Base-by-base conservation (phyloP, 495 filamentous ascomycete genomes). In the Tricharina praecox region DNA sequence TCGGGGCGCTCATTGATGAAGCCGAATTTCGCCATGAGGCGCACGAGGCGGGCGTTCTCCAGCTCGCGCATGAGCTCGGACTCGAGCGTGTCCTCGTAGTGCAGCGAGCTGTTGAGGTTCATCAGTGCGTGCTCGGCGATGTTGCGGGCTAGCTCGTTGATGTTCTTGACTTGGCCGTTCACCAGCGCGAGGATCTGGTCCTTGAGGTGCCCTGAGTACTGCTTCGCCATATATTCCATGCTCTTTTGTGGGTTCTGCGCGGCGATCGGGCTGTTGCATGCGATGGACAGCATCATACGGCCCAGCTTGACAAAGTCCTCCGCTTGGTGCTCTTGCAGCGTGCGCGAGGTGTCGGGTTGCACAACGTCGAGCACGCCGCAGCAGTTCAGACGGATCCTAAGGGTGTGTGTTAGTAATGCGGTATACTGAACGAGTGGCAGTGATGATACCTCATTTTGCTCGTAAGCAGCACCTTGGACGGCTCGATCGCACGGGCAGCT, bases 241-340 rank as follows among this genome's bases (percentile, higher is more conserved):
- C 68, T 23, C 60, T 74, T 70, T 47, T 69, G 62, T 57, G 67
- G 62, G 64, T 77, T 70, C 49, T 76, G 65, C 64, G 70, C 62
- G 53, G 76, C 58, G 49, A 55, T 4, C 21, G 45, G 45, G 37
- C 47, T 49, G 40, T 60, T 45, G 54, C 50, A 59, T 21, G 81
- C 85, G 47, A 97, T 65, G 42, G 75, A 73, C 15, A 96, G 68
- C 23, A 96, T 78, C 25, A 95, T 67, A 37, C 77, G 77, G 28
- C 92, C 92, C 37, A 96, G 81, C 44, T 81, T 78, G 49, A 77
- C 65, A n/a, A 97, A 72, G 61, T 97, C 90, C 50, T 87, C 81
- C 42, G 79, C 75, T 55, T 97, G 90, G 2, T 87, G 70, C 23
- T 96, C 85, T 16, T 70, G 59, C 3, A 88, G 51, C 4, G 78